Conservation (phyloP, 1,284 basidiomycete species). For the Melampsora larici-populina region DNA sequence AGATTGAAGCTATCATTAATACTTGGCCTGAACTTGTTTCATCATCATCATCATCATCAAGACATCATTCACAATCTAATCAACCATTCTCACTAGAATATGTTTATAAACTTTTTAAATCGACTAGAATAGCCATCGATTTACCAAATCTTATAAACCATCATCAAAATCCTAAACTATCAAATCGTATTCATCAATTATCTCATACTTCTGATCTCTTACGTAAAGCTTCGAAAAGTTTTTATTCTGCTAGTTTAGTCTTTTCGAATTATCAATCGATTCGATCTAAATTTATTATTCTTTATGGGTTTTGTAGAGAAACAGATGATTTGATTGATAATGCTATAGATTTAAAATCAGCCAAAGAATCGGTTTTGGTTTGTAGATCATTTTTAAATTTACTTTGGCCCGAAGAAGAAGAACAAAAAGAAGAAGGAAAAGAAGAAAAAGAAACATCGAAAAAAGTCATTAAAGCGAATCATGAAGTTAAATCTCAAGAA, state of each 20-base stretch:
- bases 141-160: background rate
- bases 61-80: background rate
- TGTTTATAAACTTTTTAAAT: conserved; percentile 7
- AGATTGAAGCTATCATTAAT: conserved; percentile 47
- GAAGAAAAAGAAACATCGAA: conserved; percentile 35
- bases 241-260: conserved; percentile 46
- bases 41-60: background rate
- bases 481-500: too few relatives aligned
- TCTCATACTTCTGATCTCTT: conserved; percentile 38
- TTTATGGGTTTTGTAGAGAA: conserved; percentile 50
- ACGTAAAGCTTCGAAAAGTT: conserved; percentile 45
- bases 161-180: background rate
- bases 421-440: background rate
- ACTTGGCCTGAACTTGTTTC: conserved; percentile 39
- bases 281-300: conserved; percentile 34
- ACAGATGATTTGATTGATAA: conserved; percentile 53
- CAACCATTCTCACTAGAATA: background rate
- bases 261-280: conserved; percentile 43
- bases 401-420: conserved; percentile 42
- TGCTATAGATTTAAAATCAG: conserved; percentile 44
- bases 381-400: conserved; percentile 45
- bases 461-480: too few relatives aligned
- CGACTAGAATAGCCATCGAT: background rate
- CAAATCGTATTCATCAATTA: conserved; percentile 11
- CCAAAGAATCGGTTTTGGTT: conserved; percentile 44